Evolutionary conservation across 495 filamentous ascomycete genomes (phyloP).

Genomic region (Thermochaetoides thermophila): DNA sequence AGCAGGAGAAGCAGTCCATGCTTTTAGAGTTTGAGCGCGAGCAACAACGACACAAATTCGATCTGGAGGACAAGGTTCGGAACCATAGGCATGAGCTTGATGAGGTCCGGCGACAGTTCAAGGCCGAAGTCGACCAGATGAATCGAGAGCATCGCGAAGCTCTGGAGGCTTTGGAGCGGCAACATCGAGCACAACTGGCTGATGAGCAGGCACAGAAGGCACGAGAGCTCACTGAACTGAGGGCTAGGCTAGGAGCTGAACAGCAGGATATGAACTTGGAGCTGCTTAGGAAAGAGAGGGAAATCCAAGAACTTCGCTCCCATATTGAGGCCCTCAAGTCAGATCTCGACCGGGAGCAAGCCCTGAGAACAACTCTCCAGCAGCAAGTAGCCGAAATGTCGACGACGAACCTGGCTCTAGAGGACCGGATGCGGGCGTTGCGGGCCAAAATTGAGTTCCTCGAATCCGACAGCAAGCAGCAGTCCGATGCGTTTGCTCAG

Average conservation of each 20-base stretch:
- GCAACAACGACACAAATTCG: conserved; percentile 22
- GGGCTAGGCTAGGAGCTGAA: conserved; percentile 43
- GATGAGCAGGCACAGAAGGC: conserved; percentile 44
- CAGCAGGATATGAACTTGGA: conserved; percentile 48
- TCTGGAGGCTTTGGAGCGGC: conserved; percentile 28
- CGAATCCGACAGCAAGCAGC: conserved; percentile 73
- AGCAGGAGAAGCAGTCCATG: conserved; percentile 21
- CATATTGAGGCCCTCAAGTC: conserved; percentile 38
- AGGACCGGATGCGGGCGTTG: conserved; percentile 58
- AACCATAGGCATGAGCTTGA: conserved; percentile 20
- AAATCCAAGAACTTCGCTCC: conserved; percentile 38
- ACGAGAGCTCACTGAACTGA: conserved; percentile 52
- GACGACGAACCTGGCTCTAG: conserved; percentile 48
- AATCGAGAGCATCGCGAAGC: conserved; percentile 24
- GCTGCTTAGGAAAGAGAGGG: conserved; percentile 45
- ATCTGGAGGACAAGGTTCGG: conserved; percentile 25
- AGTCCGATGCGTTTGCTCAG: conserved; percentile 62
- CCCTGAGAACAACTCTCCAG: conserved; percentile 11
- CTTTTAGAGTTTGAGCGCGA: conserved; percentile 16
- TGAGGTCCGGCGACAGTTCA: conserved; percentile 25
- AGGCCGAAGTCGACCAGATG: conserved; percentile 15
- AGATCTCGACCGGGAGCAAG: conserved; percentile 44
- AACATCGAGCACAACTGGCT: conserved; percentile 29
- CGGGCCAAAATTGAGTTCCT: conserved; percentile 72
- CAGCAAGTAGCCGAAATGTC: conserved; percentile 49